Base-by-base conservation (phyloP, 2,329 filamentous ascomycete species). In the Alternaria arborescens region DNA sequence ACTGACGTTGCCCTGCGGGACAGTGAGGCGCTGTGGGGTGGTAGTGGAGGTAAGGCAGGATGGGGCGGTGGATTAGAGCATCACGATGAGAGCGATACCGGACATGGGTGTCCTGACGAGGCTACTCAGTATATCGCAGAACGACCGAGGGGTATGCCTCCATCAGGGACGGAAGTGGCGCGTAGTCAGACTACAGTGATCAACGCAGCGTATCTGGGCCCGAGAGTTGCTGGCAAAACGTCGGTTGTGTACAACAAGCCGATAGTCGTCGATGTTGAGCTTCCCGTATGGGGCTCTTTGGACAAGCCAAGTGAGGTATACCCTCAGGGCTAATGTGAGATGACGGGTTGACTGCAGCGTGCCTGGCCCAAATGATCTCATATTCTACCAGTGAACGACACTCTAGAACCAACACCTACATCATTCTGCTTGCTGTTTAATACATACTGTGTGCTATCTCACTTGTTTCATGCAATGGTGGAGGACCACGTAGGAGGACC, bases 241-340 rank as follows among this genome's bases (percentile, higher is more conserved):
- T 87, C 87, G 16, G 91, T 89, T 75, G 83, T 79, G 62, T 88
- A 91, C 78, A 88, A 94, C 77, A 91, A 93, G 74, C 89, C 92
- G 20, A 90, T 96, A 67, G 89, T 96, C n/a, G 88, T 97, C 12
- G 92, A 97, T 74, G 72, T 96, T 30, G 88, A 93, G 66, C 80
- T 95, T 62, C 89, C 89, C 0, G 81, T 89, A 20, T 86, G 84
- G 82, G 73, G 24, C 30, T 50, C 43, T 50, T 42, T 16, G 77
- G 51, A 70, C 69, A 32, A 61, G 40, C 40, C 52, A 32, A 41
- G 40, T 55, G 58, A 62, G 55, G 60, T 47, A 43, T 42, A 36
- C 32, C 14, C 32, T 26, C 4, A 36, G 32, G 32, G 42, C 40
- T 55, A 55, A 62, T 52, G 59, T 59, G 52, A 59, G 47, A 64